Base-by-base conservation (phyloP, 495 filamentous ascomycete genomes). In the Trichoderma asperelloides region DNA sequence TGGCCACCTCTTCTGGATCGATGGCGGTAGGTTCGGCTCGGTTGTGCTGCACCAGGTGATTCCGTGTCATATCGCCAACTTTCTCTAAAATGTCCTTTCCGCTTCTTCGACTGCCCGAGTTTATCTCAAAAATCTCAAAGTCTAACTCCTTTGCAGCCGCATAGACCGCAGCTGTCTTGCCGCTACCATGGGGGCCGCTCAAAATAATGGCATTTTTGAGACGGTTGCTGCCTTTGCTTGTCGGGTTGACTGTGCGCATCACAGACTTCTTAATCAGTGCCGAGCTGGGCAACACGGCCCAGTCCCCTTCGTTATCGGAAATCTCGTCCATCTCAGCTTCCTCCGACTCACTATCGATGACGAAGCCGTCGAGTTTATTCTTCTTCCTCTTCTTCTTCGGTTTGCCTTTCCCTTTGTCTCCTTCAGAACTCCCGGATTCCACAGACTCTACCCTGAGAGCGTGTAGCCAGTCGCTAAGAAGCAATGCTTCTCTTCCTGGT, bases 51-150 rank as follows among this genome's bases (percentile, higher is more conserved):
- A 98, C 94, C 4, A 95, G 86, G 76, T 99, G 96, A 70, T 98
- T 98, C 68, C 86, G 86, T 16, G 92, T 93, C 96, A 98, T 97
- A 74, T 98, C 92, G 5, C 95, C 96, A 21, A 99, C 91, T 66
- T 85, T 92, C 65, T 97, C 95, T 11, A 96, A 72, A 62, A 99
- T 85, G 73, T 99, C 96, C 73, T 90, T 93, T 13, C 92, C 96
- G 74, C 86, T 96, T 62, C 96, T 81, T 67, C 93, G 86, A 70
- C 82, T 91, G 49, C 91, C 85, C 7, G 94, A 74, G 69, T 96
- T 96, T 71, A 99, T 91, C 76, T 99, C 96, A 70, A 98, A 98
- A 6, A 99, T 86, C 67, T 96, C 91, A 74, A 94, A 98, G 25
- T 88, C 94, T 27, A 97, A 84, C 78, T 99, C 95, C 71, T 93